A percentile compares a stretch with the other conserved stretches of the same genome.
Evolutionary conservation across 208 protist species (phyloP).

Genomic region (Leishmania gerbilli): DNA sequence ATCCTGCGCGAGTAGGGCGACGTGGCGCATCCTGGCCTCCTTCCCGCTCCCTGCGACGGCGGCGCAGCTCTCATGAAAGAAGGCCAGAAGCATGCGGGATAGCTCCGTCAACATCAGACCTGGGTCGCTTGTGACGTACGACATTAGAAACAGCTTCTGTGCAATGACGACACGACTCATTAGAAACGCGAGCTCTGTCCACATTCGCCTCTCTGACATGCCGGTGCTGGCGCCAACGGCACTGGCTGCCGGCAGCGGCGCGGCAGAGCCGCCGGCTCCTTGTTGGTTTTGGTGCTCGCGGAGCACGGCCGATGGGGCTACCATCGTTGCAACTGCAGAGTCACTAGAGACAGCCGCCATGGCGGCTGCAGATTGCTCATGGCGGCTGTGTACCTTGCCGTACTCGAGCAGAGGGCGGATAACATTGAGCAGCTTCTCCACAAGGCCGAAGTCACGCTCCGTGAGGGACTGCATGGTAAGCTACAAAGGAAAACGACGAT

Average conservation of each 20-base stretch:
- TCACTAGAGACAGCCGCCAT: background rate
- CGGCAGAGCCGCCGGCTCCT: background rate
- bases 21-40: constrained; percentile 28
- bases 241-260: background rate
- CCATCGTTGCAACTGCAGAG: background rate
- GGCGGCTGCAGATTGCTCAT: background rate
- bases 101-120: constrained; percentile 33
- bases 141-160: constrained; percentile 62
- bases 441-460: constrained; percentile 57
- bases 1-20: constrained; percentile 37
- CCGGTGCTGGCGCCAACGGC: background rate
- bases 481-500: background rate
- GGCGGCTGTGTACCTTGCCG: constrained; percentile 5
- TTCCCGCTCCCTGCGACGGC: constrained; percentile 10
- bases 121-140: constrained; percentile 52
- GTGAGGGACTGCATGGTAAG: constrained; percentile 46
- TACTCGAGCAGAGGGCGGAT: constrained; percentile 44
- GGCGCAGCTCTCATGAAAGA: constrained; percentile 38
- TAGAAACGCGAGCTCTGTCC: constrained; percentile 65
- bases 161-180: constrained; percentile 62
- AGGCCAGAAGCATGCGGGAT: constrained; percentile 46
- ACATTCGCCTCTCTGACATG: constrained; percentile 47
- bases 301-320: constrained; percentile 32
- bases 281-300: constrained; percentile 23
- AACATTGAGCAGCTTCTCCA: constrained; percentile 71